Conservation (phyloP, 805 yeast genomes). For the Yarrowia sp. region DNA sequence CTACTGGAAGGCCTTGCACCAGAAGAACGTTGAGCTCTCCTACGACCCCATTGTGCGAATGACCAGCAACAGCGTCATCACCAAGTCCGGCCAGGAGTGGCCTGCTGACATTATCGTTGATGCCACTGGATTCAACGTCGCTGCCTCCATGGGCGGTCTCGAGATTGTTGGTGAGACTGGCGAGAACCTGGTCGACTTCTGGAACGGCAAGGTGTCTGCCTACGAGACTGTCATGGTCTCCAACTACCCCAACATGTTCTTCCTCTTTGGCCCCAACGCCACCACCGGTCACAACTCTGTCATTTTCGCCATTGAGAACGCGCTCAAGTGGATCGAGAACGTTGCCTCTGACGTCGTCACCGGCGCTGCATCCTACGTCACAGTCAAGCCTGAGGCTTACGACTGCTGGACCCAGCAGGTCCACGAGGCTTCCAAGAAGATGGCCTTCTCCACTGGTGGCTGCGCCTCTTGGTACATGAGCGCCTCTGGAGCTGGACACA, state of each 20-base stretch:
- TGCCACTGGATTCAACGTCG: slow-evolving; percentile 30
- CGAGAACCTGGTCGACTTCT: slow-evolving; percentile 24
- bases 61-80: slow-evolving; percentile 27
- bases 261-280: slow-evolving; percentile 30
- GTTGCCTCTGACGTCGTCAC: slow-evolving; percentile 23
- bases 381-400: slow-evolving; percentile 29
- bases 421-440: slow-evolving; percentile 23
- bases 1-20: slow-evolving; percentile 28
- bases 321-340: slow-evolving; percentile 27
- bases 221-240: slow-evolving; percentile 30
- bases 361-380: slow-evolving; percentile 25
- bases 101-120: slow-evolving; percentile 31
- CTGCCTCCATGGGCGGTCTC: slow-evolving; percentile 22
- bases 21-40: slow-evolving; percentile 27
- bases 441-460: slow-evolving; percentile 29
- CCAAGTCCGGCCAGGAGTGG: slow-evolving; percentile 29
- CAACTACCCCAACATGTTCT: slow-evolving; percentile 30
- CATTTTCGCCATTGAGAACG: slow-evolving; percentile 30
- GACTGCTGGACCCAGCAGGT: slow-evolving; percentile 27
- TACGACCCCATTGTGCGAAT: slow-evolving; percentile 28
- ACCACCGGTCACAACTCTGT: slow-evolving; percentile 32
- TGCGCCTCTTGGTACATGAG: slow-evolving; percentile 31
- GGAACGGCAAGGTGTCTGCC: slow-evolving; percentile 27
- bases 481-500: slow-evolving; percentile 26
- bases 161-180: slow-evolving; percentile 26